Evolutionary conservation across 768 basidiomycete species (phyloP).

Genomic region (Suillus occidentalis): DNA sequence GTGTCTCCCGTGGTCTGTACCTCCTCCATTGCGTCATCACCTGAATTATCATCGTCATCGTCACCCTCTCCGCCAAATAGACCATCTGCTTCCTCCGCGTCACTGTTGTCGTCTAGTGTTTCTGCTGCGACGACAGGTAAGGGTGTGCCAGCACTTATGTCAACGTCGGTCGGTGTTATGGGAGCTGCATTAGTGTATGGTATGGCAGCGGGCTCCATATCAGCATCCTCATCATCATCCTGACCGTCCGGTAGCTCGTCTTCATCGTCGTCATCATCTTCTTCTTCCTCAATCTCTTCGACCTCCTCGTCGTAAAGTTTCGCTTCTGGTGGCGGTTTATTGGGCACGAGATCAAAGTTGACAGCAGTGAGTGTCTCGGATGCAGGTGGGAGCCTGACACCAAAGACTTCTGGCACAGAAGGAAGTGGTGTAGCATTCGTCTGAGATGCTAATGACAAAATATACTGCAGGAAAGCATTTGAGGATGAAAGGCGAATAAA

Average conservation of each 20-base stretch:
- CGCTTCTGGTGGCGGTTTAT: slow-evolving; percentile 76
- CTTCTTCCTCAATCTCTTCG: slow-evolving; percentile 72
- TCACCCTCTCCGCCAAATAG: slow-evolving; percentile 74
- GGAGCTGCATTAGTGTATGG: slow-evolving; percentile 32
- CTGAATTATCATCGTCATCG: slow-evolving; percentile 47
- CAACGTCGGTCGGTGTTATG: slow-evolving; percentile 64
- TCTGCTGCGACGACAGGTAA: slow-evolving; percentile 35
- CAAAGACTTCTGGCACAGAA: slow-evolving; percentile 85
- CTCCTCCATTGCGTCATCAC: slow-evolving; percentile 76
- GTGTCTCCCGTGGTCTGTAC: slow-evolving; percentile 52
- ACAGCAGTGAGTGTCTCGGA: slow-evolving; percentile 74
- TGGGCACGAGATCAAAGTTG: slow-evolving; percentile 86
- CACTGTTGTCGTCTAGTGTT: slow-evolving; percentile 64
- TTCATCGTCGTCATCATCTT: slow-evolving; percentile 34
- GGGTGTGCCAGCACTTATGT: slow-evolving; percentile 51
- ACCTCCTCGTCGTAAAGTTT: slow-evolving; percentile 79
- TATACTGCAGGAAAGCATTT: slow-evolving; percentile 48
- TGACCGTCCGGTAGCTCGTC: slow-evolving; percentile 43
- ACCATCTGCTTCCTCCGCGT: slow-evolving; percentile 73
- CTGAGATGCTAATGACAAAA: slow-evolving; percentile 77
- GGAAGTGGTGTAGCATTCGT: slow-evolving; percentile 81
- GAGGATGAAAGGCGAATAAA: slow-evolving; percentile 5
- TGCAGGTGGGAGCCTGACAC: slow-evolving; percentile 72
- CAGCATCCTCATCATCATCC: slow-evolving; percentile 62
- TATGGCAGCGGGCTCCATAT: slow-evolving; percentile 69